These are phyloP conservation scores for Mycena amicta DNA, from an alignment of 768 basidiomycete genomes.

Conservation along the genomic window DNA sequence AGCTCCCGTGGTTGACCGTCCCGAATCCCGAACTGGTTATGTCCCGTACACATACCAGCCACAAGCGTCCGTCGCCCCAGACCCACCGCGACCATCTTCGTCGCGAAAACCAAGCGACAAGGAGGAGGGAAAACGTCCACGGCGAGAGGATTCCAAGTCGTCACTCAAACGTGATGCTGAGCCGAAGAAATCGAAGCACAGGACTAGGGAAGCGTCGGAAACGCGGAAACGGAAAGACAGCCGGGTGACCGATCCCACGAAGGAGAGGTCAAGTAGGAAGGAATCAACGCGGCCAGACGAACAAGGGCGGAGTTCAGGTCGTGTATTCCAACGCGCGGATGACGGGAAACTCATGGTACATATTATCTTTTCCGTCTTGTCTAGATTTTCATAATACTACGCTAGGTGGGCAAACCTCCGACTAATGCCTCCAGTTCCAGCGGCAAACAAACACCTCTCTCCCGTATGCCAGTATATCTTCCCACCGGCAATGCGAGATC, in stretches of 20 bases:
- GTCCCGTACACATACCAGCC: neutral
- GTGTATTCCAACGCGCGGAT: neutral
- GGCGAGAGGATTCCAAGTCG: neutral
- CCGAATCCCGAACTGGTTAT: neutral
- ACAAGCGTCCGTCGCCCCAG: neutral
- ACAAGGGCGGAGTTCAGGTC: no score
- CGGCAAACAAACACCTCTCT: conserved; percentile 21
- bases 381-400: neutral
- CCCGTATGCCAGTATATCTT: conserved; percentile 23
- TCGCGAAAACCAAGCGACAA: neutral
- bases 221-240: neutral
- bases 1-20: no score
- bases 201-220: neutral
- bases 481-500: conserved; percentile 11
- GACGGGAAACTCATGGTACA: neutral
- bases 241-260: neutral
- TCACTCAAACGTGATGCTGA: neutral
- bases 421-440: conserved; percentile 20
- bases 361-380: neutral
- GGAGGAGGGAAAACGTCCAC: neutral
- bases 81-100: neutral
- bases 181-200: conserved; percentile 2
- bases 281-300: neutral
- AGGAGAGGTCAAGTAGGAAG: neutral
- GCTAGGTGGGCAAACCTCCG: conserved; percentile 11